Evolutionary conservation across 2,329 filamentous ascomycete species (phyloP).

Genomic region (Dactylellina leptospora): DNA sequence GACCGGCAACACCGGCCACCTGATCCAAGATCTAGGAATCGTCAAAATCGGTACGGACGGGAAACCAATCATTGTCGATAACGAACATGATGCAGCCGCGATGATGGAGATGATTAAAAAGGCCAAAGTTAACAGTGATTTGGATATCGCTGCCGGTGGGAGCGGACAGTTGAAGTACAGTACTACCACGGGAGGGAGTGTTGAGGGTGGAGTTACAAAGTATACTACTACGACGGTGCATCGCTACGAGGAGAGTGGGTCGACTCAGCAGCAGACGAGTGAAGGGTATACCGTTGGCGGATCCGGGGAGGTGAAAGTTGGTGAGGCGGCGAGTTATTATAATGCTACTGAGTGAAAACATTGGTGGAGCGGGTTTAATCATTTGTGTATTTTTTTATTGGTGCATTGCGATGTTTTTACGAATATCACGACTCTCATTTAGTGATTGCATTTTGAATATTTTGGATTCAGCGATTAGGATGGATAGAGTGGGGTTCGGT

Average conservation of each 20-base stretch:
- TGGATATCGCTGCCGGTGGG: constrained; percentile 16
- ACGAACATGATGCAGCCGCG: no score
- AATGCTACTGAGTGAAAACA: background rate
- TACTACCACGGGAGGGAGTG: background rate
- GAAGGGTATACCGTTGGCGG: background rate
- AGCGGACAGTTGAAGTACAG: constrained; percentile 15
- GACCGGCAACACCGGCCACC: constrained; percentile 25
- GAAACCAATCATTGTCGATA: constrained; percentile 11
- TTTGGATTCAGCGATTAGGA: no score
- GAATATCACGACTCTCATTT: no score
- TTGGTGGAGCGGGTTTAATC: background rate
- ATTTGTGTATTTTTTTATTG: background rate
- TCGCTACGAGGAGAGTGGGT: constrained; percentile 3
- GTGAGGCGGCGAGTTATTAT: constrained; percentile 7
- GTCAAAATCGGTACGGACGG: constrained; percentile 16
- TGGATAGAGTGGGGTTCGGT: no score
- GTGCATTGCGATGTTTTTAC: background rate
- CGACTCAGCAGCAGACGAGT: background rate
- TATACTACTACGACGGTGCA: constrained; percentile 14
- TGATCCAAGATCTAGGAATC: constrained; percentile 26
- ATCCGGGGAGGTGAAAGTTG: background rate
- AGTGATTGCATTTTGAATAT: no score
- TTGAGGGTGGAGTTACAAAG: constrained; percentile 18
- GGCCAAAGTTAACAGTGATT: constrained; percentile 20
- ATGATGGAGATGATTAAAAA: constrained; percentile 18